Conservation (phyloP, 805 yeast species). For the Clavispora phyllophila region DNA sequence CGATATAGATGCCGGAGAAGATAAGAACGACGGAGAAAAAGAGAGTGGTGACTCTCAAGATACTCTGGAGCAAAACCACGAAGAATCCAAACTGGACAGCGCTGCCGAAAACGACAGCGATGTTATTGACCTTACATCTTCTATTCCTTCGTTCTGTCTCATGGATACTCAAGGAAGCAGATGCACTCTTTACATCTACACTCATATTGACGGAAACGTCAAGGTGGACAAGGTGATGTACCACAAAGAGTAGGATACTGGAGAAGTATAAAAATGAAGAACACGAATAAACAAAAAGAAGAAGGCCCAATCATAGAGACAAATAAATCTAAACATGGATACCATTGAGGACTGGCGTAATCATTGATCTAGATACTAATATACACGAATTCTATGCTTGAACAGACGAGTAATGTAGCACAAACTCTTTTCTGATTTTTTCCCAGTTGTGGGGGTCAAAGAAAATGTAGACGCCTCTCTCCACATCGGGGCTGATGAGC, state of each 20-base stretch:
- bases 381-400: conserved; percentile 16
- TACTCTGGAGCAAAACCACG: conserved; percentile 4
- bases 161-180: conserved; percentile 77
- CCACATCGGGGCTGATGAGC: conserved; percentile 73
- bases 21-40: conserved; percentile 40
- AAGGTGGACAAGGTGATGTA: conserved; percentile 78
- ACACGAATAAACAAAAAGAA: too few species aligned
- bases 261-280: neutral
- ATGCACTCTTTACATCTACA: conserved; percentile 82
- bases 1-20: conserved; percentile 27
- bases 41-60: too few species aligned
- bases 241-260: conserved; percentile 22
- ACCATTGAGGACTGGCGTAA: neutral
- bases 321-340: too few species aligned
- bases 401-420: conserved; percentile 43
- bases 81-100: conserved; percentile 44
- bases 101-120: conserved; percentile 58
- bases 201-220: conserved; percentile 73
- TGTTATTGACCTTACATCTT: conserved; percentile 13
- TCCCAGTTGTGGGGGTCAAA: conserved; percentile 97
- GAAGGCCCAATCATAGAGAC: too few species aligned
- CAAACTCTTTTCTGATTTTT: conserved; percentile 70
- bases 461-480: conserved; percentile 88
- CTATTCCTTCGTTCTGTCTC: conserved; percentile 82
- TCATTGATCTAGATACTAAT: neutral